Percentiles rank a stretch among this genome's conserved stretches.
phyloP scores from a whole-genome alignment of 768 basidiomycete genomes.

The Pulveroboletus sp. region DNA sequence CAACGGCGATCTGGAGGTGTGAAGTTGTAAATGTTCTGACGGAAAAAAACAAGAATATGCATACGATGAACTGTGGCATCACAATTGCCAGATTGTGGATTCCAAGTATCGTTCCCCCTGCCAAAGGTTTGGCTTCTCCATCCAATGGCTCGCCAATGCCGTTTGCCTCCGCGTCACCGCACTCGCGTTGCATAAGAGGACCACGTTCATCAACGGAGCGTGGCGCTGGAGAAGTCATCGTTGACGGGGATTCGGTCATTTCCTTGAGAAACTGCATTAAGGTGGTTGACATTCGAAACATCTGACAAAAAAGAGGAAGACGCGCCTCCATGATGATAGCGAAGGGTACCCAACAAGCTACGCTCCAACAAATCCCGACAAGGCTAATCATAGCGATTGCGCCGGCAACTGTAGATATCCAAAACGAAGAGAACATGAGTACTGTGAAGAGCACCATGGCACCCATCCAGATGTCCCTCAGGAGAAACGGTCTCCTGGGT shows the following conservation, averaged over 20 bases:
- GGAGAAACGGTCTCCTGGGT: conserved; percentile 86
- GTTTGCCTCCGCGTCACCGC: conserved; percentile 39
- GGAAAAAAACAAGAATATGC: conserved; percentile 28
- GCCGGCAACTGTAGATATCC: conserved; percentile 71
- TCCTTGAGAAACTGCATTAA: conserved; percentile 67
- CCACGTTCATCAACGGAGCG: conserved; percentile 35
- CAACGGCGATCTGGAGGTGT: conserved; percentile 70
- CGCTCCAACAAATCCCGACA: conserved; percentile 94
- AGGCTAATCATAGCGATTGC: conserved; percentile 81
- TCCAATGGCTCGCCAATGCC: conserved; percentile 27
- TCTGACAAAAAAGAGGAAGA: conserved; percentile 38
- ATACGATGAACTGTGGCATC: conserved; percentile 88
- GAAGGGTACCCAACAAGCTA: conserved; percentile 97
- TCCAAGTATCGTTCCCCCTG: conserved; percentile 89
- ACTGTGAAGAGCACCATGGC: conserved; percentile 78
- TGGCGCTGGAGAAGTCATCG: conserved; percentile 31
- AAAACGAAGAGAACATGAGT: conserved; percentile 83
- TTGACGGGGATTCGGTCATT: conserved; percentile 40
- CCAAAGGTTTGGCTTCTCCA: conserved; percentile 45
- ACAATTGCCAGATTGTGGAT: conserved; percentile 97
- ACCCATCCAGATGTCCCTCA: conserved; percentile 92
- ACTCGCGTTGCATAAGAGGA: conserved; percentile 60
- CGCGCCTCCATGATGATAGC: conserved; percentile 95
- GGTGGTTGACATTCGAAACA: not conserved
- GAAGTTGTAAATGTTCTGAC: not conserved